Conservation (phyloP, 2,329 filamentous ascomycete species). For the Aspergillus cejpii region DNA sequence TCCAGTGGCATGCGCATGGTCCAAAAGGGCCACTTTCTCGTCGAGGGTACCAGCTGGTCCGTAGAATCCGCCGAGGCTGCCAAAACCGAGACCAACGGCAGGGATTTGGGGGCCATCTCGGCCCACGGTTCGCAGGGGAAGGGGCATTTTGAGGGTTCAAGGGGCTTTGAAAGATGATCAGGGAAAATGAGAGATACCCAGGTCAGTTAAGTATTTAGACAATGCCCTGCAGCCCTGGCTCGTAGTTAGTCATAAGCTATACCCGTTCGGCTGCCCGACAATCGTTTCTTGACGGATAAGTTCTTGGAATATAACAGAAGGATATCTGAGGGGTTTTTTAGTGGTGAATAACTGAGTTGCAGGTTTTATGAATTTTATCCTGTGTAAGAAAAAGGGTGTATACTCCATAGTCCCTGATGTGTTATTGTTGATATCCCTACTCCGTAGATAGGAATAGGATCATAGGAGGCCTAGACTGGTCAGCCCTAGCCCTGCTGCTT, state of each 20-base stretch:
- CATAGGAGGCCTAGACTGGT: too few species aligned
- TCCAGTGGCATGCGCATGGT: conserved; percentile 28
- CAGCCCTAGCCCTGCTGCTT: too few species aligned
- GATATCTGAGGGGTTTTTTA: too few species aligned
- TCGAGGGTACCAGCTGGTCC: conserved; percentile 13
- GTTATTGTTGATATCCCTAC: too few species aligned
- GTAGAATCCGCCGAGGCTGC: conserved; percentile 19
- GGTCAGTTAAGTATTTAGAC: not conserved
- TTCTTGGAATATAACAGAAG: too few species aligned
- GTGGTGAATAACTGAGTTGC: too few species aligned
- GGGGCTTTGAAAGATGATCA: not conserved
- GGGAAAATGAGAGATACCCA: not conserved
- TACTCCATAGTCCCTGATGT: too few species aligned
- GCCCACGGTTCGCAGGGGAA: conserved; percentile 12
- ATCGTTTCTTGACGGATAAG: too few species aligned
- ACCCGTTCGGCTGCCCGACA: not conserved
- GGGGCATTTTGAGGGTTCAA: not conserved
- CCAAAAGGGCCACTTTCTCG: conserved; percentile 19
- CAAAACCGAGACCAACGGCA: conserved; percentile 23
- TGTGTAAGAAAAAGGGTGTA: too few species aligned
- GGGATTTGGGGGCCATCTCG: conserved; percentile 17
- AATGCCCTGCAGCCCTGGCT: not conserved
- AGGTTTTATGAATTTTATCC: too few species aligned
- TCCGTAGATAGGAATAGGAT: too few species aligned
- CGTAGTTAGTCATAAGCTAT: not conserved